Evolutionary conservation across 495 filamentous ascomycete genomes (phyloP).

Genomic region (Neurospora discreta): DNA sequence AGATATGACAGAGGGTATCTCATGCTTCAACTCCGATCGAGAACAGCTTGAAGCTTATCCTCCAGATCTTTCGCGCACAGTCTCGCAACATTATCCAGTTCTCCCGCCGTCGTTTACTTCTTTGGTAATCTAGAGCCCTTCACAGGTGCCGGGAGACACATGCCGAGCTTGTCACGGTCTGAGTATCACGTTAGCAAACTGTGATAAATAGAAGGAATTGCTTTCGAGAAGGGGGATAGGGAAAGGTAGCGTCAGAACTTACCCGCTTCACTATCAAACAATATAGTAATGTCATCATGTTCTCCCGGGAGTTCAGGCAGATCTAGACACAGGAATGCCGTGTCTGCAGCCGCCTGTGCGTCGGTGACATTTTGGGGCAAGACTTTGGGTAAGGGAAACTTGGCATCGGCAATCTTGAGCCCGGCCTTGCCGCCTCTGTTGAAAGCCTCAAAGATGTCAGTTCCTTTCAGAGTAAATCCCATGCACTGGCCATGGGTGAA

Average conservation of each 20-base stretch:
- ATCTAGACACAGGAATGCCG: conserved; percentile 70
- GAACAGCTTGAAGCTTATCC: background rate
- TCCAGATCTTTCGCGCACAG: background rate
- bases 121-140: conserved; percentile 29
- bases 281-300: conserved; percentile 78
- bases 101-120: conserved; percentile 10
- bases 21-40: conserved; percentile 2
- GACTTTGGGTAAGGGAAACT: conserved; percentile 68
- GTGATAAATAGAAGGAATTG: background rate
- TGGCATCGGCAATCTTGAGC: conserved; percentile 72
- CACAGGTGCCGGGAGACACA: conserved; percentile 36
- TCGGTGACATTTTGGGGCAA: conserved; percentile 35
- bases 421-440: conserved; percentile 54
- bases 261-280: conserved; percentile 73
- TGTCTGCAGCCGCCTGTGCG: conserved; percentile 25
- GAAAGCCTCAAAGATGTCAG: conserved; percentile 66
- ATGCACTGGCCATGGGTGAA: conserved; percentile 76
- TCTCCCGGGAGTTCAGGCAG: conserved; percentile 79
- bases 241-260: conserved; percentile 23
- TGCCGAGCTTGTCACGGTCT: conserved; percentile 35
- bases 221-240: background rate
- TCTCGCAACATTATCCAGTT: background rate
- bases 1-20: conserved; percentile 13
- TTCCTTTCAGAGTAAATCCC: conserved; percentile 73
- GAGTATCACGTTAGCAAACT: conserved; percentile 12